Base-by-base conservation (phyloP, 2,329 filamentous ascomycete species). In the Colletotrichum sp. region DNA sequence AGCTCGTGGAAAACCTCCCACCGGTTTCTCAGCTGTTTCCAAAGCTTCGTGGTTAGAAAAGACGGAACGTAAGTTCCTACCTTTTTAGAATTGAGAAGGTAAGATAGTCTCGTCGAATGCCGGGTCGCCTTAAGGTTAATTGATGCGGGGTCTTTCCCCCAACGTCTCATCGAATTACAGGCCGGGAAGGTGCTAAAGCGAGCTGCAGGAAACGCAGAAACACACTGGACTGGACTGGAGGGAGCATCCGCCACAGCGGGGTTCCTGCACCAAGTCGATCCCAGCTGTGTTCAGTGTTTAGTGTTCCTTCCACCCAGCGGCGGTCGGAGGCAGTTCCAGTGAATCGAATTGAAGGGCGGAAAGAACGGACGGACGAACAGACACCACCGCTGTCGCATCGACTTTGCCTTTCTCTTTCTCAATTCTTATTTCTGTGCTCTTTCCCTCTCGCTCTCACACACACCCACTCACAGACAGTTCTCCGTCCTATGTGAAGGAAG, bases 231-330 rank as follows among this genome's bases (percentile, higher is more conserved):
- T 48, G 38, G 9, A 48, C 38, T 48, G 38, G 9, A 48, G 18
- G 18, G 38, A 26, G 21, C 55, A 66, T 55, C 68, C 68, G 73
- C 73, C 64, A 73, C 70, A 68, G 73, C 70, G 70, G 73, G 70
- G 73, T 73, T 73, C 32, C 73, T 75, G 64, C 56, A 72, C 56
- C 56, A 10, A 68, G 56, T 30, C 26, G 69, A 73, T 69, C 58
- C 62, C 43, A 34, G 66, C 48, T 30, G 67, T n/a, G 62, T 38
- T 24, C 48, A 70, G 15, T 56, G 43, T 21, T 32, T 9, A 32
- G 30, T 10, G 30, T 4, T 52, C n/a, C 43, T 52, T 13, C n/a
- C 10, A 21, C 43, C 7, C 43, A 6, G 43, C 43, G 6, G 43
- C 43, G 43, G 43, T 52, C 43, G 43, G 43, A 52, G 43, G 43